A percentile compares a stretch with the other conserved stretches of the same genome.
These are phyloP conservation scores for Seiridium unicorne DNA, from an alignment of 2,329 filamentous ascomycete species.

Conservation along the genomic window DNA sequence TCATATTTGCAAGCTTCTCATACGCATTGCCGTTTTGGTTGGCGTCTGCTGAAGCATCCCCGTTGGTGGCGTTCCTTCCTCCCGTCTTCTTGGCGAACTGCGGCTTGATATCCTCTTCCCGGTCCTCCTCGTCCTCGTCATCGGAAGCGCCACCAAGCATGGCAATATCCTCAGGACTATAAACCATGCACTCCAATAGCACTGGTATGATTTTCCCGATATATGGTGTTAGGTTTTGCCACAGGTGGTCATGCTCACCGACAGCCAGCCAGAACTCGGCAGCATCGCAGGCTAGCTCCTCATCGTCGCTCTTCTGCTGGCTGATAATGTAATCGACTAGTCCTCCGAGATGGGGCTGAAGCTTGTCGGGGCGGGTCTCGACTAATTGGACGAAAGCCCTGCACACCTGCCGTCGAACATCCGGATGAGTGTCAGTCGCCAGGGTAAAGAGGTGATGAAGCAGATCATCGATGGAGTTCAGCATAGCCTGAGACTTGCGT, in stretches of 20 bases:
- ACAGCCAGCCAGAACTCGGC: slow-evolving; percentile 97
- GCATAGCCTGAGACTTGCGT: slow-evolving; percentile 77
- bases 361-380: slow-evolving; percentile 85
- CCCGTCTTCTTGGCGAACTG: slow-evolving; percentile 73
- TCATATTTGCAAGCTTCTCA: slow-evolving; percentile 55
- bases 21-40: slow-evolving; percentile 54
- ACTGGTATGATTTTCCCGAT: slow-evolving; percentile 86
- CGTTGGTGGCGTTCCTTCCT: slow-evolving; percentile 56
- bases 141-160: slow-evolving; percentile 80
- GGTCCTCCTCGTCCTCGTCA: slow-evolving; percentile 89
- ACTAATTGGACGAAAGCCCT: slow-evolving; percentile 90
- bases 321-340: slow-evolving; percentile 90
- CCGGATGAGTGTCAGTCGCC: slow-evolving; percentile 71
- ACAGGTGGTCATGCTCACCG: slow-evolving; percentile 81
- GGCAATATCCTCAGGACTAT: slow-evolving; percentile 89
- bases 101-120: slow-evolving; percentile 86
- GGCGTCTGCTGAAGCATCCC: slow-evolving; percentile 47
- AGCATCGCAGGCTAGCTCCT: slow-evolving; percentile 88
- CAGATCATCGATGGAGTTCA: slow-evolving; percentile 77
- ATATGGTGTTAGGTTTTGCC: slow-evolving; percentile 73
- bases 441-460: slow-evolving; percentile 81
- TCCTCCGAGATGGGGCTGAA: slow-evolving; percentile 81
- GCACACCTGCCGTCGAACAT: slow-evolving; percentile 91
- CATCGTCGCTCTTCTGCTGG: slow-evolving; percentile 85
- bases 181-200: slow-evolving; percentile 91